Conservation (phyloP, 257 asterid genomes). For the Ehretia macrophylla region DNA sequence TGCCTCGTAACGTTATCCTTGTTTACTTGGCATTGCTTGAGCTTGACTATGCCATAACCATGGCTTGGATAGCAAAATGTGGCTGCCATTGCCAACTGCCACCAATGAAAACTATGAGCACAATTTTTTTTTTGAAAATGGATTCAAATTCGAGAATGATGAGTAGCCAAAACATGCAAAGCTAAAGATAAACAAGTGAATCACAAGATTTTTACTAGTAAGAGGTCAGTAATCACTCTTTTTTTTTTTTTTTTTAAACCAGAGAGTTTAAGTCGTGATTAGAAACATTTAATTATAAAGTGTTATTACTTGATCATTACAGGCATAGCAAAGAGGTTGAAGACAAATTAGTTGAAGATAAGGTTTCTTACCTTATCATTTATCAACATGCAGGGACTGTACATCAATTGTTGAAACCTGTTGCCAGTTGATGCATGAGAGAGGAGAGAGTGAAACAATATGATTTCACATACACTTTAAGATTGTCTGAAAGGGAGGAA, state of each 20-base stretch:
- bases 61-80: conserved; percentile 33
- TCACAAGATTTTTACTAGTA: neutral
- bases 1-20: conserved; percentile 27
- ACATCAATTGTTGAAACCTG: neutral
- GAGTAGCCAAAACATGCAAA: neutral
- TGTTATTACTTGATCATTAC: too few relatives aligned
- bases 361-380: neutral
- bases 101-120: neutral
- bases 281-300: too few relatives aligned
- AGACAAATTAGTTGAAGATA: too few relatives aligned
- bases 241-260: too few relatives aligned
- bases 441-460: neutral
- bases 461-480: too few relatives aligned
- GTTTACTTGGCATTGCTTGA: conserved; percentile 13
- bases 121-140: too few relatives aligned
- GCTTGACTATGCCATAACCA: conserved; percentile 28
- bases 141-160: neutral
- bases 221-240: neutral
- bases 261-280: too few relatives aligned
- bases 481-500: neutral
- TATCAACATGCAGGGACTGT: neutral
- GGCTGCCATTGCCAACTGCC: conserved; percentile 24
- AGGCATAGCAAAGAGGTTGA: neutral
- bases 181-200: neutral
- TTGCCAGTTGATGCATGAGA: neutral